A percentile compares a stretch with the other conserved stretches of the same genome.
Conservation (phyloP, 176 grass and related monocot species). For the Calamus simplicifolius region DNA sequence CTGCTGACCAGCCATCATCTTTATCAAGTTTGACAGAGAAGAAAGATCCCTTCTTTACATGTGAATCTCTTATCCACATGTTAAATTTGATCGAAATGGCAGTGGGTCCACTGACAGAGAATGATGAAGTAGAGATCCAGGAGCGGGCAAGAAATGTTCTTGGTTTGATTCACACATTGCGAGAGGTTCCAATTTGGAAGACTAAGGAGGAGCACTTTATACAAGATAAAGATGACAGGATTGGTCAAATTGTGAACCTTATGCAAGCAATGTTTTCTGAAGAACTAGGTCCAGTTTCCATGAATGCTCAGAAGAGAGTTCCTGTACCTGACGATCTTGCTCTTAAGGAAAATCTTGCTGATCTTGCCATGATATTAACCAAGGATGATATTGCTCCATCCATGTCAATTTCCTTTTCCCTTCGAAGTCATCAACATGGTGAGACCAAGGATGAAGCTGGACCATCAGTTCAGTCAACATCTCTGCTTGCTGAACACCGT, state of each 20-base stretch:
- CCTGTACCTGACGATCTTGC: slow-evolving; percentile 32
- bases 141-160: slow-evolving; percentile 78
- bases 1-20: slow-evolving; percentile 8
- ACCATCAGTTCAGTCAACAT: slow-evolving; percentile 30
- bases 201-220: slow-evolving; percentile 19
- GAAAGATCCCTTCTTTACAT: slow-evolving; percentile 22
- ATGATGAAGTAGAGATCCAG: slow-evolving; percentile 73
- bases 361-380: slow-evolving; percentile 33
- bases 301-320: slow-evolving; percentile 65
- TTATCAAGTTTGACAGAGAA: slow-evolving; percentile 14
- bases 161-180: slow-evolving; percentile 40
- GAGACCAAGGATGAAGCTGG: slow-evolving; percentile 34
- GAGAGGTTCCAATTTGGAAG: slow-evolving; percentile 31
- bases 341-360: slow-evolving; percentile 55
- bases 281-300: slow-evolving; percentile 71
- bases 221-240: slow-evolving; percentile 7
- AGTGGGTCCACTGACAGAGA: slow-evolving; percentile 50
- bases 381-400: slow-evolving; percentile 36
- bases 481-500: slow-evolving; percentile 72
- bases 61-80: slow-evolving; percentile 45
- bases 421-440: slow-evolving; percentile 5
- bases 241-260: slow-evolving; percentile 36
- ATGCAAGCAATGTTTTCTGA: slow-evolving; percentile 61
- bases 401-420: slow-evolving; percentile 42
- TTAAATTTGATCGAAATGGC: slow-evolving; percentile 61